Evolutionary conservation across 768 basidiomycete species (phyloP), one percentile per base, ranked within the genome.

Genomic region (Psilocybe cubensis): DNA sequence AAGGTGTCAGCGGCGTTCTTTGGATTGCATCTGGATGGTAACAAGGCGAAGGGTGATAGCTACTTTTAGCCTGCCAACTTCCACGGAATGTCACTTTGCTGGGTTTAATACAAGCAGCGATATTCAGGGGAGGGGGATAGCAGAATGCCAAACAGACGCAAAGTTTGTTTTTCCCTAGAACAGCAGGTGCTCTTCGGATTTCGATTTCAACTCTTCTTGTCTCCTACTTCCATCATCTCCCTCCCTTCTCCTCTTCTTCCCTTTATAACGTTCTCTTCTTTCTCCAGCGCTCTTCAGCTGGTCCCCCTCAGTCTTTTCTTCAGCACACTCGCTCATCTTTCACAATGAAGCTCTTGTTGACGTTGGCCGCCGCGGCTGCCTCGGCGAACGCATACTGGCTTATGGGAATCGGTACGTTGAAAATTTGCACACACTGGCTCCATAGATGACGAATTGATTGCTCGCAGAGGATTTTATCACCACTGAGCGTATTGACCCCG

Each of bases 401-500:
- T 44, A 77, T 78, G 75, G 79, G 76, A 8, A 61, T 68, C 20
- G 71, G 79, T 79, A 28, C 20, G 77, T 56, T 14, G 35, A 38
- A 38, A 38, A 38, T 1, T 38, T 38, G 1, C 12, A 27, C 2
- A 24, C 11, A 12, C 8, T 42, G 29, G 4, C 52, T 38, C 28
- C 46, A 44, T 40, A 29, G 52, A 43, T 27, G 38, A 48, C 38
- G 45, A 33, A 12, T 14, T 38, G 35, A 4, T 49, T 33, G 47
- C 47, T 31, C 45, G 1, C 56, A 80, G 76, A 74, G 62, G 64
- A 79, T 58, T 70, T 78, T 41, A 72, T 83, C 58, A 77, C 78
- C 7, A 77, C 75, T 48, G 76, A 82, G 60, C 79, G 82, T 21
- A 61, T 80, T 17, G 83, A 84, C 69, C 81, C 83, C 17, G 70